Percentiles rank a stretch among this genome's conserved stretches.
phyloP scores from a whole-genome alignment of 2,329 filamentous ascomycete genomes.

The Fusarium nematophilum region DNA sequence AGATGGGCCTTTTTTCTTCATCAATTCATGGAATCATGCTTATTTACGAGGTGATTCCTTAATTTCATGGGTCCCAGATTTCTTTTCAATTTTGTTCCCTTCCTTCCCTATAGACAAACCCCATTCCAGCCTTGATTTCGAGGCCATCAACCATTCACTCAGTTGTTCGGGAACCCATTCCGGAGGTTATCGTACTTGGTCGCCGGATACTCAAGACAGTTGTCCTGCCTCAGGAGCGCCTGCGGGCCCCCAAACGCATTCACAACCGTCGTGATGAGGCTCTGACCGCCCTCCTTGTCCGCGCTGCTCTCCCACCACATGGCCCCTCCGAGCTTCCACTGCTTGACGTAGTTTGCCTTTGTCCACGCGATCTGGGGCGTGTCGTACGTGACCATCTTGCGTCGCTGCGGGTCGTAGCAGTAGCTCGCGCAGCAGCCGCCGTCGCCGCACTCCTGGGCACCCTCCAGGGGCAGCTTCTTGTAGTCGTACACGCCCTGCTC shows the following conservation, averaged over 20 bases:
- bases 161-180: slow-evolving; percentile 64
- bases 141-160: too few relatives aligned
- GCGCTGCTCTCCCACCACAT: slow-evolving; percentile 98
- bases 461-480: slow-evolving; percentile 81
- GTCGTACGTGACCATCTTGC: slow-evolving; percentile 83
- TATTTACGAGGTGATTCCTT: too few relatives aligned
- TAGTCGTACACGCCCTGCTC: slow-evolving; percentile 90
- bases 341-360: slow-evolving; percentile 79
- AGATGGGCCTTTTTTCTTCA: too few relatives aligned
- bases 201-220: slow-evolving; percentile 72
- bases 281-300: slow-evolving; percentile 73
- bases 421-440: slow-evolving; percentile 75
- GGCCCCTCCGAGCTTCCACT: slow-evolving; percentile 79
- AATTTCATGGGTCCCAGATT: too few relatives aligned
- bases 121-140: too few relatives aligned
- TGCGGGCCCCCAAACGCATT: slow-evolving; percentile 65
- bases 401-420: slow-evolving; percentile 74
- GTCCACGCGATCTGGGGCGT: slow-evolving; percentile 72
- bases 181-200: slow-evolving; percentile 78
- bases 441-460: slow-evolving; percentile 74
- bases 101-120: not conserved
- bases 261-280: slow-evolving; percentile 76
- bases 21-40: too few relatives aligned
- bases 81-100: not conserved
- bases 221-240: slow-evolving; percentile 63